Evolutionary conservation across 371 early-diverging fungal species (phyloP), one percentile per base, ranked within the genome.

Genomic region (Coemansia linderi): DNA sequence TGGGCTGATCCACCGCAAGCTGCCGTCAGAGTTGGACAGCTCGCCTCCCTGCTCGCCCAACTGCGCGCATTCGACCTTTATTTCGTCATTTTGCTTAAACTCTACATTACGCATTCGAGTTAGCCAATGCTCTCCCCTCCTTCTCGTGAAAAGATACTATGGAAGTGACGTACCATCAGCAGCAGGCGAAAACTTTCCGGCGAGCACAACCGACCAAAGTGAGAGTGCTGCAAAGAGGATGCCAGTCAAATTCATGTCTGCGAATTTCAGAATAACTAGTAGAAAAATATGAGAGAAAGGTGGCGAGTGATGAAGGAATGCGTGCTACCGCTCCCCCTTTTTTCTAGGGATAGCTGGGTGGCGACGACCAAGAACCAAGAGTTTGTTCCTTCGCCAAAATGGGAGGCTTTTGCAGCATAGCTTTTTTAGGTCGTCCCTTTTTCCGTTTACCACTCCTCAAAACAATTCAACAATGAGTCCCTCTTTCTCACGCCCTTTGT

Each of bases 21-120:
- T n/a, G 12, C 36, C 31, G 24, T 58, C 39, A 13, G 59, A 17
- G 46, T 63, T 59, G 56, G 36, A 17, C 24, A 67, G n/a, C 54
- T 68, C 61, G 61, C 41, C 36, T 4, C 59, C 59, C 12, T 63
- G 33, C 8, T 65, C 61, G 22, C 52, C 59, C 0, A 58, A 2
- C 33, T 66, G 48, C 27, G 62, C 48, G 36, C 75, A 79, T 63
- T 71, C 63, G 29, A 79, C 40, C n/a, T 59, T 27, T 36, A 75
- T 39, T 39, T n/a, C 57, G 58, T 75, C 75, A 59, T 64, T 67
- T 10, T 27, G 10, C 38, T 56, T 64, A 54, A 63, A 68, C 57
- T 64, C 73, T 58, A 58, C 33, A 57, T 19, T 36, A n/a, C 37
- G 15, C 56, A 15, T 27, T n/a, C 15, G n/a, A 19, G 19, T 44